Evolutionary conservation across 495 filamentous ascomycete species (phyloP).

Genomic region (Pseudotulostoma volvatum): DNA sequence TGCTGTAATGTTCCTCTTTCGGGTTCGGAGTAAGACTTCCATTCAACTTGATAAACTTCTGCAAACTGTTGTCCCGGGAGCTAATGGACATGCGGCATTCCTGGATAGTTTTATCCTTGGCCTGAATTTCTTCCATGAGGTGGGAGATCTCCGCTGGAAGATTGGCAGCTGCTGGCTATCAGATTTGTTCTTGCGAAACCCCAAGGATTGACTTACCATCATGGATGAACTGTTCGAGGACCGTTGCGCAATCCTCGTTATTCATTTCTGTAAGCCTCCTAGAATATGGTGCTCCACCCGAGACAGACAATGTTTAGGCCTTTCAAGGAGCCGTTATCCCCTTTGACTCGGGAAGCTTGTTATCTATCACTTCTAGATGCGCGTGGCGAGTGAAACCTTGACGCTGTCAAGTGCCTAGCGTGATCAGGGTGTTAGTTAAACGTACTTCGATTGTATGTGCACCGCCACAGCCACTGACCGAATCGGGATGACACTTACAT

Average conservation of each 20-base stretch:
- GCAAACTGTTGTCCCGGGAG: constrained; percentile 62
- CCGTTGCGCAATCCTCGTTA: constrained; percentile 64
- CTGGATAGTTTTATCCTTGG: constrained; percentile 68
- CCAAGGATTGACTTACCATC: constrained; percentile 32
- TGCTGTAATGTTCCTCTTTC: constrained; percentile 62
- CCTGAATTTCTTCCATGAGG: constrained; percentile 83
- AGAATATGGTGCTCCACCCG: too few species aligned
- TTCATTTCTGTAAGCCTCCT: too few species aligned
- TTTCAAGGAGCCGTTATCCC: too few species aligned
- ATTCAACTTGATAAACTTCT: constrained; percentile 78
- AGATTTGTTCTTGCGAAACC: neutral
- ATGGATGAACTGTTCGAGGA: constrained; percentile 87
- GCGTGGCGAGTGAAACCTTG: too few species aligned
- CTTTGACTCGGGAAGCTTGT: too few species aligned
- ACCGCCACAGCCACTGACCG: too few species aligned
- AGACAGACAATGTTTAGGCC: too few species aligned
- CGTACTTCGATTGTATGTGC: too few species aligned
- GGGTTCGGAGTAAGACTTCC: constrained; percentile 70
- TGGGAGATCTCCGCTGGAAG: constrained; percentile 83
- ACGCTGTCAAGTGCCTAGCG: too few species aligned
- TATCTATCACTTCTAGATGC: too few species aligned
- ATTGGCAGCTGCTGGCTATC: constrained; percentile 46
- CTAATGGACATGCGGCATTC: constrained; percentile 59
- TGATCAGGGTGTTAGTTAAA: too few species aligned
- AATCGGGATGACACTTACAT: too few species aligned